These are phyloP conservation scores for Xanthoconium purpureum DNA, from an alignment of 768 basidiomycete genomes.

Conservation along the genomic window DNA sequence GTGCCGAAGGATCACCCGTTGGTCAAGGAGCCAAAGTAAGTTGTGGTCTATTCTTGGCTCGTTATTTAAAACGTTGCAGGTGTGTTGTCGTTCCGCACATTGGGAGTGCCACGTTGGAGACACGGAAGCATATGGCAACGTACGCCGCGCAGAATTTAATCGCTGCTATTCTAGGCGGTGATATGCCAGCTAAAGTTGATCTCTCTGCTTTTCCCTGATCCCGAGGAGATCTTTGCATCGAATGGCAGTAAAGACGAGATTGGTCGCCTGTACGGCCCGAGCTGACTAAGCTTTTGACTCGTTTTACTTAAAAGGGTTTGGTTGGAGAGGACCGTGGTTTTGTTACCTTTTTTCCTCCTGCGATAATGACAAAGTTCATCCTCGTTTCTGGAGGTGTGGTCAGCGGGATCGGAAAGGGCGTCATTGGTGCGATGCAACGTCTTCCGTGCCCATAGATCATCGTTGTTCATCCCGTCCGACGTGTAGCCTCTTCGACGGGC, in stretches of 20 bases:
- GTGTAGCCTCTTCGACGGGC: conserved; percentile 90
- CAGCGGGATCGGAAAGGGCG: conserved; percentile 98
- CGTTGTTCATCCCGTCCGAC: conserved; percentile 22
- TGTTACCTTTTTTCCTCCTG: conserved; percentile 4
- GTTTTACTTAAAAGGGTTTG: neutral
- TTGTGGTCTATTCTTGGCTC: conserved; percentile 5
- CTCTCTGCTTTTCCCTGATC: conserved; percentile 17
- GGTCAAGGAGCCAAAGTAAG: conserved; percentile 70
- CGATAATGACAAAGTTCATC: conserved; percentile 89
- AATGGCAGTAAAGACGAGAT: neutral
- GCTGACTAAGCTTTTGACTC: conserved; percentile 15
- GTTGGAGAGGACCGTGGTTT: neutral
- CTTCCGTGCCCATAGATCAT: conserved; percentile 10
- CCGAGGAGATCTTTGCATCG: neutral
- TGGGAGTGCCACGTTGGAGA: conserved; percentile 85
- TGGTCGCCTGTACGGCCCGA: neutral
- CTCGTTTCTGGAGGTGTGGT: conserved; percentile 96
- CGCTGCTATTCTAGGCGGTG: conserved; percentile 43
- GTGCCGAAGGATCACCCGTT: conserved; percentile 73
- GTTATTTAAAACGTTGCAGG: conserved; percentile 34
- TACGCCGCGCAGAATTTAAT: conserved; percentile 66
- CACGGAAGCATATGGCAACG: conserved; percentile 77
- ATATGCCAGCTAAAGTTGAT: conserved; percentile 55
- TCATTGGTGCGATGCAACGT: conserved; percentile 72
- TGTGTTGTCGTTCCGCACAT: conserved; percentile 88